Evolutionary conservation across 2,329 filamentous ascomycete genomes (phyloP).

Genomic region (Neofusicoccum ribis): DNA sequence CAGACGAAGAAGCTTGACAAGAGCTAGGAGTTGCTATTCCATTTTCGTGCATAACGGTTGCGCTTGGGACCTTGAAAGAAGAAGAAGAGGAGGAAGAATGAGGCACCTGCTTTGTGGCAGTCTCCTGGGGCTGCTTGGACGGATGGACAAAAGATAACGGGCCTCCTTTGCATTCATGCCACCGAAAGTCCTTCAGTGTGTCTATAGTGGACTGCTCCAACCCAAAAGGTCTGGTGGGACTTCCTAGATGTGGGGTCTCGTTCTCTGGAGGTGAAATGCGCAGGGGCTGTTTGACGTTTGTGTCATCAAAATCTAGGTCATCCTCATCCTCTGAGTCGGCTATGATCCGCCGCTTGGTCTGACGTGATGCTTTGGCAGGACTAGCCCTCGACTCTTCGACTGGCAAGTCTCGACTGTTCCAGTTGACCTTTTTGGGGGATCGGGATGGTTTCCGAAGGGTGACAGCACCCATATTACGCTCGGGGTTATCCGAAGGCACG

Average conservation of each 20-base stretch:
- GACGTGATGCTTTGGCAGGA: background rate
- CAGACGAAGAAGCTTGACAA: background rate
- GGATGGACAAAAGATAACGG: background rate
- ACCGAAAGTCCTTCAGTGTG: slow-evolving; percentile 4
- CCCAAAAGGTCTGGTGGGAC: background rate
- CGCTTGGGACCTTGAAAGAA: background rate
- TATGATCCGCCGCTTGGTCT: slow-evolving; percentile 11
- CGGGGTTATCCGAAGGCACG: background rate
- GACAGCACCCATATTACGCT: background rate
- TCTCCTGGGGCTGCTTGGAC: background rate
- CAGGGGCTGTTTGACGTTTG: background rate
- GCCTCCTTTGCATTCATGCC: slow-evolving; percentile 9
- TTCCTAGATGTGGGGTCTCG: background rate
- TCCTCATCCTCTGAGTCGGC: slow-evolving; percentile 18
- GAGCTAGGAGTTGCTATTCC: background rate
- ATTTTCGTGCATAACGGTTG: background rate
- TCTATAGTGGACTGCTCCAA: background rate
- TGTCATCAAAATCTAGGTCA: background rate
- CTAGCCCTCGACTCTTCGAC: background rate
- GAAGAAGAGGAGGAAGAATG: no score
- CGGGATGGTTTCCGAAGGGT: slow-evolving; percentile 13
- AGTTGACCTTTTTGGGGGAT: slow-evolving; percentile 9
- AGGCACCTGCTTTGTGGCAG: background rate
- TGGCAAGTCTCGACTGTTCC: background rate
- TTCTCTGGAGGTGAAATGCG: background rate